These are phyloP conservation scores for Oidium heveae DNA, from an alignment of 2,329 filamentous ascomycete species.

Conservation along the genomic window DNA sequence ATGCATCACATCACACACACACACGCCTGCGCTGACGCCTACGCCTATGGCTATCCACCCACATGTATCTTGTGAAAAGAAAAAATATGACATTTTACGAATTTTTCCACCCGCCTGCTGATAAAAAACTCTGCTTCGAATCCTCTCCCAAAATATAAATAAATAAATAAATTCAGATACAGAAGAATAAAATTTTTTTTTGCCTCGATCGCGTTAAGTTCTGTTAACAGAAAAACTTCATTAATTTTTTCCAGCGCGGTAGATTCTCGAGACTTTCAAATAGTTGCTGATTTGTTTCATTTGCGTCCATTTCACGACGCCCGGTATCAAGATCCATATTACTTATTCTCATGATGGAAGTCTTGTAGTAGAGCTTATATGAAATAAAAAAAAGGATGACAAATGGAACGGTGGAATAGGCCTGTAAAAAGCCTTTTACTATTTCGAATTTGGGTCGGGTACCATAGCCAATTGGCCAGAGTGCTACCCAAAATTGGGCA, in stretches of 20 bases:
- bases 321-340: slow-evolving; percentile 81
- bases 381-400: slow-evolving; percentile 39
- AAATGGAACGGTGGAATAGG: slow-evolving; percentile 45
- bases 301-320: slow-evolving; percentile 17
- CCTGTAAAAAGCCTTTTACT: slow-evolving; percentile 38
- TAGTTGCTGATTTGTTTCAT: slow-evolving; percentile 8
- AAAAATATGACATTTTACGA: too few species aligned
- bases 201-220: too few species aligned
- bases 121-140: too few species aligned
- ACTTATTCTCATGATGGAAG: slow-evolving; percentile 34
- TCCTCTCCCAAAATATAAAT: too few species aligned
- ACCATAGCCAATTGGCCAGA: slow-evolving; percentile 42
- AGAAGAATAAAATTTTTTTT: too few species aligned
- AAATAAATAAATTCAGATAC: too few species aligned
- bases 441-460: slow-evolving; percentile 19
- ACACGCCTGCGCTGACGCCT: too few species aligned
- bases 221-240: slow-evolving; percentile 8
- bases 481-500: slow-evolving; percentile 73
- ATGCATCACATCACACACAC: too few species aligned
- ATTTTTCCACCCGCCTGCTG: too few species aligned
- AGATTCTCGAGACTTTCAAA: slow-evolving; percentile 4
- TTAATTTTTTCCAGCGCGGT: slow-evolving; percentile 10
- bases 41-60: too few species aligned
- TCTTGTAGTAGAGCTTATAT: slow-evolving; percentile 55
- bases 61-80: too few species aligned